Percentiles rank a stretch among this genome's conserved stretches.
These are phyloP conservation scores for Aspergillus puulaauensis DNA, from an alignment of 2,329 filamentous ascomycete species.

Conservation along the genomic window DNA sequence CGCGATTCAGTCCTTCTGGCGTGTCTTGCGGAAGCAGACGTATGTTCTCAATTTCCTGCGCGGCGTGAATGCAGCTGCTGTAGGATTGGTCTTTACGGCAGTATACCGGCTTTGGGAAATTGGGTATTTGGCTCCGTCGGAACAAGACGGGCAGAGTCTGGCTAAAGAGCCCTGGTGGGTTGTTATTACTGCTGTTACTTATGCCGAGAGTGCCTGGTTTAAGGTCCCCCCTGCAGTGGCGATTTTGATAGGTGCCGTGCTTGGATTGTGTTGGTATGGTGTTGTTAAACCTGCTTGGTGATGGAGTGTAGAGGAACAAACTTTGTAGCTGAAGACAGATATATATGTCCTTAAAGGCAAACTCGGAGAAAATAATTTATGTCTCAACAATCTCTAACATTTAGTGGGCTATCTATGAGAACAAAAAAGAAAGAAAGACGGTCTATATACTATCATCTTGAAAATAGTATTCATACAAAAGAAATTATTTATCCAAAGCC, in stretches of 20 bases:
- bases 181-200: constrained; percentile 53
- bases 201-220: constrained; percentile 51
- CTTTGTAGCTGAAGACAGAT: no score
- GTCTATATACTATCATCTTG: neutral
- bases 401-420: neutral
- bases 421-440: neutral
- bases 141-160: constrained; percentile 52
- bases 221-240: constrained; percentile 43
- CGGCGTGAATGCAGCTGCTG: constrained; percentile 60
- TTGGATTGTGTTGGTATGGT: constrained; percentile 51
- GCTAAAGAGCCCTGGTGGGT: constrained; percentile 65
- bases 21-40: constrained; percentile 45
- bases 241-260: constrained; percentile 48
- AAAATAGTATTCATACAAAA: neutral
- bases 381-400: neutral
- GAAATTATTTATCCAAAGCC: neutral
- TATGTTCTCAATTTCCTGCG: constrained; percentile 53
- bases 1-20: constrained; percentile 53
- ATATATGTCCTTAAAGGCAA: no score
- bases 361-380: neutral
- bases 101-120: constrained; percentile 65
- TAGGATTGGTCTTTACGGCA: constrained; percentile 64
- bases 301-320: no score
- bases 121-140: constrained; percentile 55
- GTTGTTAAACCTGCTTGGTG: constrained; percentile 19